phyloP scores from a whole-genome alignment of 2,329 filamentous ascomycete species.

The Chaetomiaceae sp. region DNA sequence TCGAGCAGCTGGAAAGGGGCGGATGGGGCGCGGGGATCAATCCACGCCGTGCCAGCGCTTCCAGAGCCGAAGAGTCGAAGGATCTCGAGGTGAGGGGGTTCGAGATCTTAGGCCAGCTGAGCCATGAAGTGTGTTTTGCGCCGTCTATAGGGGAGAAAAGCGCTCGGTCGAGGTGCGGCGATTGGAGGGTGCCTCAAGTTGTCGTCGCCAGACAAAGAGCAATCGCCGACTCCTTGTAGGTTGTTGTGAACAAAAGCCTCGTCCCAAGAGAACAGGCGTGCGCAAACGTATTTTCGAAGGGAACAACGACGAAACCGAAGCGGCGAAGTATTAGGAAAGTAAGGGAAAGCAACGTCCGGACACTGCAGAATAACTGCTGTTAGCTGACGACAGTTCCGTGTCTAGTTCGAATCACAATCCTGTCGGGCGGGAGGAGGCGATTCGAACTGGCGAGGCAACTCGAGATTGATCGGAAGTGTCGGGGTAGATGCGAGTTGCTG shows the following conservation, averaged over 20 bases:
- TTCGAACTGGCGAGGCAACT: too few species aligned
- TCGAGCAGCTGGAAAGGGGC: slow-evolving; percentile 36
- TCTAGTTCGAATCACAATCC: too few species aligned
- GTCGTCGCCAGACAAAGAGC: neutral
- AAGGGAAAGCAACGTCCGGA: slow-evolving; percentile 24
- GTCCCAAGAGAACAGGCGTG: neutral
- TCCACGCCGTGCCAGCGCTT: slow-evolving; percentile 29
- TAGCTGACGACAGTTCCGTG: neutral
- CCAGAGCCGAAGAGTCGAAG: slow-evolving; percentile 38
- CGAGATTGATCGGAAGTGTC: too few species aligned
- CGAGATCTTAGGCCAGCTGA: slow-evolving; percentile 32
- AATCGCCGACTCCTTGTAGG: neutral
- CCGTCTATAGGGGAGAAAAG: slow-evolving; percentile 9
- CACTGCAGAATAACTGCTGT: slow-evolving; percentile 6
- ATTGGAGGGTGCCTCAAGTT: neutral
- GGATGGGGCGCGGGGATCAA: slow-evolving; percentile 25
- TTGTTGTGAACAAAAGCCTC: neutral
- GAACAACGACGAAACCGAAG: neutral
- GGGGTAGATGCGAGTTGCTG: too few species aligned
- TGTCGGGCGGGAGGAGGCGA: too few species aligned
- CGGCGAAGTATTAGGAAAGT: slow-evolving; percentile 16
- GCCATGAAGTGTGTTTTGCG: slow-evolving; percentile 34
- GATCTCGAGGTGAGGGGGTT: slow-evolving; percentile 25
- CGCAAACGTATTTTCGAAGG: neutral
- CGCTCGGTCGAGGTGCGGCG: neutral